A percentile compares a stretch with the other conserved stretches of the same genome.
These are phyloP conservation scores for Dendrobium catenatum DNA, from an alignment of 106 monocot species.

Conservation along the genomic window DNA sequence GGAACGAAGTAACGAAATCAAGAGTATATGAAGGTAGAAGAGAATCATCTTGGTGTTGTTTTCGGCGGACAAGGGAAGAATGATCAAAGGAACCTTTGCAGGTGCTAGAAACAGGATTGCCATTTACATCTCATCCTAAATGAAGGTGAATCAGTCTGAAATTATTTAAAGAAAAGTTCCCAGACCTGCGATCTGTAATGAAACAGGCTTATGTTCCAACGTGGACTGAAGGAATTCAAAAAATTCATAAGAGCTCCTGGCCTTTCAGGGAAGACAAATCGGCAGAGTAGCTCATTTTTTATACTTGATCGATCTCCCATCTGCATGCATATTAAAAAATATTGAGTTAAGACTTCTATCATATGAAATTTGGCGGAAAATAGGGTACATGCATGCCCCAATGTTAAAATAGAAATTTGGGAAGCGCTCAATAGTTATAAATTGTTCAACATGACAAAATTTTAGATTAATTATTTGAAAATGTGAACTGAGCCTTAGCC, in stretches of 20 bases:
- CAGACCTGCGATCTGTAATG: conserved; percentile 92
- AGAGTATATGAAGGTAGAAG: neutral
- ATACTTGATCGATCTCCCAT: conserved; percentile 86
- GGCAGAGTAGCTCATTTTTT: conserved; percentile 73
- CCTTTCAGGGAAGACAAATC: conserved; percentile 80
- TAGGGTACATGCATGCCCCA: too few relatives aligned
- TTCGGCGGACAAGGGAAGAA: too few relatives aligned
- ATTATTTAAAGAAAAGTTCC: neutral
- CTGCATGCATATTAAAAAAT: conserved; percentile 28
- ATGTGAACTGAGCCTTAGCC: too few relatives aligned
- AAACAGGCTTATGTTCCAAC: conserved; percentile 93
- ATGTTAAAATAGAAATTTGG: too few relatives aligned
- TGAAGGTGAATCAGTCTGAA: neutral
- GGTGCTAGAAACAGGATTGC: neutral
- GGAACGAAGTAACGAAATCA: neutral
- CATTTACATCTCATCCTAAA: neutral
- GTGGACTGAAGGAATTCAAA: conserved; percentile 83
- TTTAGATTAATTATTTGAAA: too few relatives aligned
- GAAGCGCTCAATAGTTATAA: too few relatives aligned
- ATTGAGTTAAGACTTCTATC: neutral
- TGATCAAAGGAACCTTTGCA: neutral
- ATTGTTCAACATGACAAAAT: too few relatives aligned
- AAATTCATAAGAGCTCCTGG: conserved; percentile 89
- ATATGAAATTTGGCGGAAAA: neutral
- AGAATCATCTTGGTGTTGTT: neutral